Percentiles rank a stretch among this genome's conserved stretches.
Conservation (phyloP, 768 basidiomycete genomes). For the Lentinula detonsa region DNA sequence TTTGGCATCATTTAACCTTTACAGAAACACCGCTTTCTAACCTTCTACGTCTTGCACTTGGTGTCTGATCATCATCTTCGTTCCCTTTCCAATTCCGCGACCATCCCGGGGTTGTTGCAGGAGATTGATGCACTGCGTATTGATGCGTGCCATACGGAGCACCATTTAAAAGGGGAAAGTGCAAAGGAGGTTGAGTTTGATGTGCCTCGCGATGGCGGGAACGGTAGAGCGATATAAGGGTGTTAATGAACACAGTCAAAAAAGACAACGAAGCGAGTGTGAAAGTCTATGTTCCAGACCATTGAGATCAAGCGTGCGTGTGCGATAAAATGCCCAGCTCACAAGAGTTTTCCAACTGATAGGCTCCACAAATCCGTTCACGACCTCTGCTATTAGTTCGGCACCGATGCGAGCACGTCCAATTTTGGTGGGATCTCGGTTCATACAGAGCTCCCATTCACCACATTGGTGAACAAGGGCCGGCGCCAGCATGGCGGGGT, state of each 20-base stretch:
- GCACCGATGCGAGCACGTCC: slow-evolving; percentile 88
- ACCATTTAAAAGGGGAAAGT: slow-evolving; percentile 33
- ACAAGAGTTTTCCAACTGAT: slow-evolving; percentile 98
- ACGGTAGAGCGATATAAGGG: slow-evolving; percentile 74
- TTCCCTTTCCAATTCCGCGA: slow-evolving; percentile 30
- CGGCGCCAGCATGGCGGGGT: slow-evolving; percentile 51
- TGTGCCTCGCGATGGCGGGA: slow-evolving; percentile 44
- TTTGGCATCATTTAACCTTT: slow-evolving; percentile 24
- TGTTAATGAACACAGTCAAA: slow-evolving; percentile 74
- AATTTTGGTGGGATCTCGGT: slow-evolving; percentile 84
- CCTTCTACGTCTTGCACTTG: slow-evolving; percentile 25
- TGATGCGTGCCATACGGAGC: slow-evolving; percentile 40
- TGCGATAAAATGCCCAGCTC: slow-evolving; percentile 22
- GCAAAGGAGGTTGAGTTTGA: slow-evolving; percentile 24
- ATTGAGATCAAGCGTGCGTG: not conserved
- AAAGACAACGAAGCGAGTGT: slow-evolving; percentile 72
- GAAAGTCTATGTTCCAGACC: slow-evolving; percentile 44
- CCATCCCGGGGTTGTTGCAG: slow-evolving; percentile 44
- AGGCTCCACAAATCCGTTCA: slow-evolving; percentile 94
- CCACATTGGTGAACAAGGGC: slow-evolving; percentile 85
- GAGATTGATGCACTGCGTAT: slow-evolving; percentile 31
- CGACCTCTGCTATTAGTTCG: slow-evolving; percentile 92
- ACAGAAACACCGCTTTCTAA: slow-evolving; percentile 29
- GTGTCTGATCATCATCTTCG: slow-evolving; percentile 20
- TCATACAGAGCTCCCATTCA: slow-evolving; percentile 93